phyloP scores from a whole-genome alignment of 257 asterid species.

The Forsythia suspensa region DNA sequence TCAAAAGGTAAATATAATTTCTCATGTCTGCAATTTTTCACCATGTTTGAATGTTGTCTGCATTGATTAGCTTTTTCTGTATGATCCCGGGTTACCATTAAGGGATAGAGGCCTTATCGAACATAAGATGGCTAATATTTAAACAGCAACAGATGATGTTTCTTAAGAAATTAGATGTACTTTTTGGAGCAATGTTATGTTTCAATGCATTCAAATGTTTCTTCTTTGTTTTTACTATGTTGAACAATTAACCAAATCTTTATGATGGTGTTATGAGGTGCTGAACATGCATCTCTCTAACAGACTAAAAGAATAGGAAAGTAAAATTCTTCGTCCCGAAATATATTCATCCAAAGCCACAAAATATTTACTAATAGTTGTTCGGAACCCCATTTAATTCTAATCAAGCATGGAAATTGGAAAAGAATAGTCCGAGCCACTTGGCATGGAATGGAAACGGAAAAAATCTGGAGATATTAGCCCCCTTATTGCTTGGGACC shows the following conservation, averaged over 20 bases:
- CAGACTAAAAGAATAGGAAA: background rate
- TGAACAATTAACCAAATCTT: background rate
- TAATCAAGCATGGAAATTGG: no score
- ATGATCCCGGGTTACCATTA: background rate
- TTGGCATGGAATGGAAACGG: no score
- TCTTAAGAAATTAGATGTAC: background rate
- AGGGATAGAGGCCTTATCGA: background rate
- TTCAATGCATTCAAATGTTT: background rate
- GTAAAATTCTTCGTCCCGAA: background rate
- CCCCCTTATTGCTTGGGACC: no score
- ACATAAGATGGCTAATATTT: background rate
- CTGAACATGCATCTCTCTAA: background rate
- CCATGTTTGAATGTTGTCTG: background rate
- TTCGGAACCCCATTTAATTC: no score
- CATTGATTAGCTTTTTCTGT: no score
- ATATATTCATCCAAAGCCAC: no score
- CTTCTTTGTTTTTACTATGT: background rate
- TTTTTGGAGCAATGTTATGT: background rate
- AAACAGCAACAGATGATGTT: background rate
- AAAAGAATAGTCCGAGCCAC: no score
- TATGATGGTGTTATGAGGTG: background rate
- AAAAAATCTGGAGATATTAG: no score
- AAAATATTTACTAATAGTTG: no score
- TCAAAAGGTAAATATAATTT: conserved; percentile 55
- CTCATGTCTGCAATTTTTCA: no score